Evolutionary conservation across 257 asterid species (phyloP).

Genomic region (Nicotiana tomentosiformis): DNA sequence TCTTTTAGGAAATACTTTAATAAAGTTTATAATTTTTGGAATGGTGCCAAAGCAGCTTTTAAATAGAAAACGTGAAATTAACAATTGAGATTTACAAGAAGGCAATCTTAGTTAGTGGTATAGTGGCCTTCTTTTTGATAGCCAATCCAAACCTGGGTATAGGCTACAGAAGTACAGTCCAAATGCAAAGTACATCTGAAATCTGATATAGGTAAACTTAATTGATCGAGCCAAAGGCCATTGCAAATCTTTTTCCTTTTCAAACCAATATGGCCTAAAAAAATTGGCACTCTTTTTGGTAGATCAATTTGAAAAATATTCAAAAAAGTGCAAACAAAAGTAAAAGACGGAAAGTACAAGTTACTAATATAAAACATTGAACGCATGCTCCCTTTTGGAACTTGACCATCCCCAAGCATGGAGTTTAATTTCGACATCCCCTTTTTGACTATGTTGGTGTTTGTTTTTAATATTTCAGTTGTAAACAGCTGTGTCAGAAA

Average conservation of each 20-base stretch:
- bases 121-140: neutral
- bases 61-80: neutral
- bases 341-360: neutral
- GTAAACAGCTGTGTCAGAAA: neutral
- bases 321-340: slow-evolving; percentile 10
- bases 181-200: neutral
- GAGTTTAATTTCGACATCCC: neutral
- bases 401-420: neutral
- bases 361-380: neutral
- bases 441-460: neutral
- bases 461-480: neutral
- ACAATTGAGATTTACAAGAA: neutral
- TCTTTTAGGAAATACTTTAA: neutral
- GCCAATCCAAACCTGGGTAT: neutral
- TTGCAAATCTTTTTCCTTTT: neutral
- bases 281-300: neutral
- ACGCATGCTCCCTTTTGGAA: neutral
- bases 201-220: neutral
- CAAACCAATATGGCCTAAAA: neutral
- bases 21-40: neutral
- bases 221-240: neutral
- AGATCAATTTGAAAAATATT: neutral
- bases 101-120: neutral
- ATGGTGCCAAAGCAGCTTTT: neutral
- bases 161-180: neutral